Base-by-base conservation (phyloP, 305 asterid genomes). In the Solanum aculeatissimum region DNA sequence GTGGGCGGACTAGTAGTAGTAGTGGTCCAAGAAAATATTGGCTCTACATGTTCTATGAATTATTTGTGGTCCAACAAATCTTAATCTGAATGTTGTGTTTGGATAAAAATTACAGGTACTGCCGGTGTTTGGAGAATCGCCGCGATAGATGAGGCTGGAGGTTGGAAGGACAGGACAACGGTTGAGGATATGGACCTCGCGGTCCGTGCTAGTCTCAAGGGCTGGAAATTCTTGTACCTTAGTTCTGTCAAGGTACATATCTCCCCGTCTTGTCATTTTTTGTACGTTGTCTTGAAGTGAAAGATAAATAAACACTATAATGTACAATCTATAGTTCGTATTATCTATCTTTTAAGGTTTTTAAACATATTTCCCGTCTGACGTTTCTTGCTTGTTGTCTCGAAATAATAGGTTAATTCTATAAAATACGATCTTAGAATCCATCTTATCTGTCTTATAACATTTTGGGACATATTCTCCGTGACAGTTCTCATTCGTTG, bases 141-240 rank as follows among this genome's bases (percentile, higher is more conserved):
- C 6, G 98, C 99, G 1, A 91, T 96, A 25, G 93, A 95, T 7
- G 98, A 95, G 91, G 99, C 99, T 1, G 99, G 98, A 55, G 99
- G 98, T 47, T 96, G 99, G 99, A 96, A 96, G 78, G 97, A 93
- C 49, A 91, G 98, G 71, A 96, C 99, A 1, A 96, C 98, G 0
- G 98, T 96, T 0, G 98, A 96, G 89, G 99, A 96, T 70, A 96
- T 96, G 98, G 99, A 96, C 85, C 92, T 96, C 47, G 98, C 98
- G 23, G 98, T 96, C 21, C 98, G 99, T 1, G 99, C 98, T 66
- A 92, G 93, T 85, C 97, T 96, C 47, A 93, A 90, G 74, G 98
- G 99, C 62, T 96, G 99, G 99, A 96, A 93, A 81, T 96, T 96
- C 88, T 85, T 96, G 81, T 96, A 91, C 88, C 94, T 96, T 23